Base-by-base conservation (phyloP, 805 yeast genomes). In the Ogataea wickerhamii region DNA sequence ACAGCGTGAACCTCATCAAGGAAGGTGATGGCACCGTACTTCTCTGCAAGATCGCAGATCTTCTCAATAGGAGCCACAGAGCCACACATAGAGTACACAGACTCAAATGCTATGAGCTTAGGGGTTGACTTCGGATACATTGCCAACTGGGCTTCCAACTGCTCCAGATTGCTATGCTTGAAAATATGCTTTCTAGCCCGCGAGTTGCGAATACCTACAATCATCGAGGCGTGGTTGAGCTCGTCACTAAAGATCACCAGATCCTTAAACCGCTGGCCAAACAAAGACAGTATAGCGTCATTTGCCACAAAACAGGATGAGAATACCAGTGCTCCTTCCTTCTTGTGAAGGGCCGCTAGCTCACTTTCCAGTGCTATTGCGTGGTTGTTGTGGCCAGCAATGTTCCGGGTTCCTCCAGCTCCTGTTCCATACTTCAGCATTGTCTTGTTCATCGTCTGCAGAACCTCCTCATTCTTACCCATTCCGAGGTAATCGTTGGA, bases 1-100 rank as follows among this genome's bases (percentile, higher is more conserved):
- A 93, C 98, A 24, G 98, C 98, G 58, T 93, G 99, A 26, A 93
- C 99, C 66, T 93, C 99, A 63, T 93, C 99, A 61, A 93, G 71
- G 65, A 93, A 93, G 21, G 99, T 93, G 53, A 93, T 66, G 32
- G 98, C 98, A 45, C 98, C 98, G 61, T 93, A 93, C 66, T 93
- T 87, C 37, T 93, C 96, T 28, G 99, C 99, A 56, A 93, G 73
- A 52, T 89, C 96, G 62, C 97, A 91, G 49, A 93, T 88, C 45
- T 76, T 79, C 55, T 83, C 87, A 53, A 93, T 93, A 36, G 96
- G 96, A 26, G 97, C 84, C 41, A 93, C 86, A 10, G 97, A 87
- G 34, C 99, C 99, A 58, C 96, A 87, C 99, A 93, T 93, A 39
- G 97, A 89, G 66, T 93, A 93, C 37, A 93, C 98, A 4, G 93